Conservation (phyloP, 2,329 filamentous ascomycete genomes). For the Bisporella sp. region DNA sequence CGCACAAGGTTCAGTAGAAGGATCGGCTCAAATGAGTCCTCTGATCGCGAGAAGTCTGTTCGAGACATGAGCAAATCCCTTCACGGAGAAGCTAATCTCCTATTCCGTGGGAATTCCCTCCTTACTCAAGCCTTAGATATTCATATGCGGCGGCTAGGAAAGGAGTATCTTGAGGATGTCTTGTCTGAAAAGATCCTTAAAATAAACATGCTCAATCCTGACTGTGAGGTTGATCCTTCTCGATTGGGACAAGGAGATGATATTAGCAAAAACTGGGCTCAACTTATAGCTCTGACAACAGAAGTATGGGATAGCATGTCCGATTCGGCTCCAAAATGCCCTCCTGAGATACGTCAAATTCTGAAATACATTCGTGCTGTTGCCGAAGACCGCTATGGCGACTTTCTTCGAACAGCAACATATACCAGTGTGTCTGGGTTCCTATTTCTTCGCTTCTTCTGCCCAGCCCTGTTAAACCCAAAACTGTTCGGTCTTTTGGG, state of each 20-base stretch:
- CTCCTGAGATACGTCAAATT: slow-evolving; percentile 74
- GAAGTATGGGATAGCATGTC: slow-evolving; percentile 82
- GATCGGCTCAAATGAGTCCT: slow-evolving; percentile 64
- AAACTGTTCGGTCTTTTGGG: slow-evolving; percentile 81
- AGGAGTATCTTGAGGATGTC: slow-evolving; percentile 84
- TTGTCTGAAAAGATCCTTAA: slow-evolving; percentile 79
- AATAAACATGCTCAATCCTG: slow-evolving; percentile 83
- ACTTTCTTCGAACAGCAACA: slow-evolving; percentile 80
- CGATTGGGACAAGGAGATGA: slow-evolving; percentile 62
- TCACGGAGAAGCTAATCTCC: slow-evolving; percentile 82
- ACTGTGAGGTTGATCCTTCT: slow-evolving; percentile 93
- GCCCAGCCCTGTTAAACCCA: slow-evolving; percentile 90
- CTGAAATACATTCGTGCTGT: slow-evolving; percentile 89
- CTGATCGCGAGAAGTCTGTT: slow-evolving; percentile 64
- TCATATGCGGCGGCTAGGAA: slow-evolving; percentile 90
- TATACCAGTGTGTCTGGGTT: slow-evolving; percentile 96
- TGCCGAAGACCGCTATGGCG: slow-evolving; percentile 89
- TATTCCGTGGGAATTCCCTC: slow-evolving; percentile 92
- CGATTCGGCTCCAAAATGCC: slow-evolving; percentile 66
- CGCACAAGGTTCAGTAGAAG: slow-evolving; percentile 66
- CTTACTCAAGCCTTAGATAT: slow-evolving; percentile 90
- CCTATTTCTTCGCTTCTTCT: slow-evolving; percentile 90
- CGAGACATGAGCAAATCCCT: slow-evolving; percentile 73
- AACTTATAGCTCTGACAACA: slow-evolving; percentile 68
- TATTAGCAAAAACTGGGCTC: slow-evolving; percentile 75